Base-by-base conservation (phyloP, 2,329 filamentous ascomycete genomes). In the Aureobasidium sp. region DNA sequence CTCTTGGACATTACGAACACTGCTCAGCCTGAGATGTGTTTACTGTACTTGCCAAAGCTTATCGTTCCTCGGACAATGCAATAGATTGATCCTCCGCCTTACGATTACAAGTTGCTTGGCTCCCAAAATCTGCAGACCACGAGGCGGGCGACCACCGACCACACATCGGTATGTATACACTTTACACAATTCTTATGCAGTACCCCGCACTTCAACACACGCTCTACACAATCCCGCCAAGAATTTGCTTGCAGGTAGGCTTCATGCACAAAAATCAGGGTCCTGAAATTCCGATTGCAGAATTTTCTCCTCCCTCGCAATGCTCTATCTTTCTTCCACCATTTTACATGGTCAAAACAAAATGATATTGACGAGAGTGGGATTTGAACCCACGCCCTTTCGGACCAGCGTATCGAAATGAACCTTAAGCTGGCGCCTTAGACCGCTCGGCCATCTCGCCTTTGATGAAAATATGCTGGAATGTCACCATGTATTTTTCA, bases 361-460 rank as follows among this genome's bases (percentile, higher is more conserved):
- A 58, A 58, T 4, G 12, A 58, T 58, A 47, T 20, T 58, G 55
- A 58, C 44, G 55, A 58, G 55, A 58, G 31, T 34, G 55, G 55
- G 55, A 58, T 58, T 58, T 41, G 55, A 58, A 58, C 55, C 55
- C 55, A 34, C 31, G 55, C 55, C 55, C 55, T 58, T 58, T 58
- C 55, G 55, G 55, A 58, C 55, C 42, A 58, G 55, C 55, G 55
- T 20, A 47, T 58, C 27, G 22, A 17, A 12, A 7, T 27, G 22
- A 58, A 58, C 55, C 55, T 58, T 58, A 58, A 58, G 55, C 55
- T 58, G 42, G 55, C 55, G 55, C 55, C 55, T 58, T 58, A 58
- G 55, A 58, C 55, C 55, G 55, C 55, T 58, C 55, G 55, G 55
- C 55, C 55, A 58, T 58, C 55, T 58, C 55, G 44, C 52, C 55